Base-by-base conservation (phyloP, 257 asterid genomes). In the Orobanche coerulescens region DNA sequence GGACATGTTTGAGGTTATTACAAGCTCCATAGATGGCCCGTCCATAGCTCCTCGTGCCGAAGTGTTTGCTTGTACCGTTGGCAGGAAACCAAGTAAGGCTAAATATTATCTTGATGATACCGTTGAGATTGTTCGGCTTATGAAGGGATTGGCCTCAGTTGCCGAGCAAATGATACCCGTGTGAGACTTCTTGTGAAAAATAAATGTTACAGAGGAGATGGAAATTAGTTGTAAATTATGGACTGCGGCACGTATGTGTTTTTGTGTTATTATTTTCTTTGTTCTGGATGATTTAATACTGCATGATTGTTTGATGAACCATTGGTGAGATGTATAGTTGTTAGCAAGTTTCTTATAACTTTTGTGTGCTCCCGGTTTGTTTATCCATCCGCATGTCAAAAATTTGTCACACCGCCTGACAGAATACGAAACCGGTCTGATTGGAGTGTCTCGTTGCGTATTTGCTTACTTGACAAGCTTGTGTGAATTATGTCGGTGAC, bases 41-140 rank as follows among this genome's bases (percentile, higher is more conserved):
- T 76, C 77, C 49, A 85, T 88, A 53, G 90, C 90, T 53, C 93
- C 96, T 1, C 48, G 66, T 22, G 96, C 96, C 0, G 95, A 88
- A 67, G 93, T 88, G 19, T 88, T 88, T 65, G 95, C 96, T 4
- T 88, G 96, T 15, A 88, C 96, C 0, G 95, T 88, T 5, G 84
- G 96, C 0, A 77, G 74, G 15, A 88, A 88, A 47, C 96, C 96
- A 0, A 88, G 96, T 68, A 88, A 88, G 80, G 96, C 96, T 0
- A 88, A 88, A 36, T 88, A 88, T 64, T 88, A 88, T 74, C 93
- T 88, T 0, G 96, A 88, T 22, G 96, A 88, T 49, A 83, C 93
- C 1, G 78, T 76, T 5, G 96, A 88, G 59, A 85, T 88, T n/a
- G 88, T 76, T 0, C 66, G 96, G 28, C 55, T 85, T 44, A 83